A percentile compares a stretch with the other conserved stretches of the same genome.
phyloP scores from a whole-genome alignment of 306 rosid genomes.

The Sechiopsis laciniata region DNA sequence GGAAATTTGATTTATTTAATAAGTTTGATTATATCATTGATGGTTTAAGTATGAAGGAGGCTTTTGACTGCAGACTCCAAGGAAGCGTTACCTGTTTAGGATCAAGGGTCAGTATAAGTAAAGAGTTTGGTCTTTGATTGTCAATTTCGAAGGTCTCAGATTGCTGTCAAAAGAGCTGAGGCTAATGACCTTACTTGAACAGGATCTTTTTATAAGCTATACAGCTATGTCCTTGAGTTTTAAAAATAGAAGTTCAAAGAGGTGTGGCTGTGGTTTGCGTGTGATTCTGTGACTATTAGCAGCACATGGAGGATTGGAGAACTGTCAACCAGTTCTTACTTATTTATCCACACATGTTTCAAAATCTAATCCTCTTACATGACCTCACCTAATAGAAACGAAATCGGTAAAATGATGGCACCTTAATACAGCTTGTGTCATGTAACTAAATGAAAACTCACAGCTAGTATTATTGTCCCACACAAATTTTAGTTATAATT shows the following conservation, averaged over 20 bases:
- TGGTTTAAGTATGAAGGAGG: neutral
- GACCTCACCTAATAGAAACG: neutral
- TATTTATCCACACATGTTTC: neutral
- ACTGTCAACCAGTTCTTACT: neutral
- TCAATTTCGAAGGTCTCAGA: neutral
- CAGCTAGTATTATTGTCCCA: neutral
- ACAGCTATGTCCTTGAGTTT: neutral
- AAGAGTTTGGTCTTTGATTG: neutral
- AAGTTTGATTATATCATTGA: neutral
- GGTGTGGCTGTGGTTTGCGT: neutral
- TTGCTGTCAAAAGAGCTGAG: slow-evolving; percentile 9
- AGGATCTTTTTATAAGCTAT: neutral
- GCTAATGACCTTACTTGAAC: neutral
- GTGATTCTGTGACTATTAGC: neutral
- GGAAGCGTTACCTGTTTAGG: neutral
- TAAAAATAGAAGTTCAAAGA: neutral
- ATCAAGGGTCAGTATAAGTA: neutral
- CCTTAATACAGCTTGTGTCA: slow-evolving; percentile 6
- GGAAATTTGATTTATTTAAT: too few relatives aligned
- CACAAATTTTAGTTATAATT: neutral
- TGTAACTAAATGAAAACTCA: neutral
- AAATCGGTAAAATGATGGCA: neutral
- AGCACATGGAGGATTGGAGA: neutral
- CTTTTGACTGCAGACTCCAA: neutral
- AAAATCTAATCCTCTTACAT: neutral